These are phyloP conservation scores for Pulveroboletus sp. DNA, from an alignment of 768 basidiomycete species.

Conservation along the genomic window DNA sequence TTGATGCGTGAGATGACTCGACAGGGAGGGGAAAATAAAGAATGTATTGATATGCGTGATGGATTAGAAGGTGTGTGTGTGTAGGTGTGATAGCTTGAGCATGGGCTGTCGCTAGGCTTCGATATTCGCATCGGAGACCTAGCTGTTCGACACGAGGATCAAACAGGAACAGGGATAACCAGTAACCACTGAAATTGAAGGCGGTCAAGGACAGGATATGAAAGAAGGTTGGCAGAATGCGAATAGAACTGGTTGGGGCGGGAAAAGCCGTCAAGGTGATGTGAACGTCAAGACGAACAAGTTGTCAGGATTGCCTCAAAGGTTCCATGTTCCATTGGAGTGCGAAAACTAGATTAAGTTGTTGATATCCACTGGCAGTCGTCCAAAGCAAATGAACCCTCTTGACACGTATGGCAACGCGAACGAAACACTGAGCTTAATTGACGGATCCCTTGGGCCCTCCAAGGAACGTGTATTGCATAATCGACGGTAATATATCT, in stretches of 20 bases:
- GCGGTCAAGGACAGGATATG: background rate
- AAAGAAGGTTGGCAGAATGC: background rate
- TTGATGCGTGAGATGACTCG: background rate
- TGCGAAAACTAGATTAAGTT: constrained; percentile 7
- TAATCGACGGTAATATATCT: background rate
- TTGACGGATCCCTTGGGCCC: background rate
- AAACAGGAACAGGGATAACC: background rate
- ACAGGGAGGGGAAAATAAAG: background rate
- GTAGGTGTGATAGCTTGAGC: background rate
- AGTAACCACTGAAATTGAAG: background rate
- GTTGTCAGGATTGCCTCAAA: constrained; percentile 16
- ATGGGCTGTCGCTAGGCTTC: background rate
- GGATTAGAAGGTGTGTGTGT: constrained; percentile 4
- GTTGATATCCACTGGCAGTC: background rate
- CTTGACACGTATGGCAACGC: background rate
- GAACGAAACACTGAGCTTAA: constrained; percentile 10
- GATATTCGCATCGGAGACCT: background rate
- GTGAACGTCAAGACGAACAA: constrained; percentile 4
- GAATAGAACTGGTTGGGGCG: constrained; percentile 10
- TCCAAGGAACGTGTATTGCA: background rate
- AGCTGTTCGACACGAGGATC: background rate
- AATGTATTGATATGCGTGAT: background rate
- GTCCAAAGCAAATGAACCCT: background rate
- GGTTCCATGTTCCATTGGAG: background rate
- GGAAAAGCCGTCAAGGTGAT: constrained; percentile 11